phyloP scores from a whole-genome alignment of 1,284 basidiomycete species.

The Ustilago sp. region DNA sequence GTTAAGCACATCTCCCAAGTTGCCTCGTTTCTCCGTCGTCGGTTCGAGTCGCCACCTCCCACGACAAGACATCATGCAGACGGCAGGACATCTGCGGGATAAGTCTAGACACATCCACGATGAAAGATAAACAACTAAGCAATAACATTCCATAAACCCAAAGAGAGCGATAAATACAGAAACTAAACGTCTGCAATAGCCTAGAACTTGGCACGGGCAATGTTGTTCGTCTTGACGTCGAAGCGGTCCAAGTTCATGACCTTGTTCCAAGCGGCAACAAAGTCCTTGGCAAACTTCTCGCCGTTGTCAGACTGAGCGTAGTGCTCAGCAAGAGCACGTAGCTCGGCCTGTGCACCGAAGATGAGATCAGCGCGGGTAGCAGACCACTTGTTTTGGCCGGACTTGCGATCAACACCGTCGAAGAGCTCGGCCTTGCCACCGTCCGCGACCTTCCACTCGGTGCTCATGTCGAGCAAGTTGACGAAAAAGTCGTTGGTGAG shows the following conservation, averaged over 20 bases:
- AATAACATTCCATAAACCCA: slow-evolving; percentile 9
- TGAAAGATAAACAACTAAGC: not conserved
- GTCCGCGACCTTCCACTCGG: slow-evolving; percentile 46
- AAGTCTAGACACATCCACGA: not conserved
- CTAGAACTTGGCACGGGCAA: slow-evolving; percentile 41
- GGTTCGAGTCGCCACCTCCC: too few relatives aligned
- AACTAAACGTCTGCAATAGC: not conserved
- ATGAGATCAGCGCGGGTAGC: slow-evolving; percentile 42
- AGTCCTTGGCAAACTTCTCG: slow-evolving; percentile 47
- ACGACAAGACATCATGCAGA: too few relatives aligned
- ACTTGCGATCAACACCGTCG: slow-evolving; percentile 45
- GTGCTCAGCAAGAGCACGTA: slow-evolving; percentile 36
- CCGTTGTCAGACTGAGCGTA: slow-evolving; percentile 47
- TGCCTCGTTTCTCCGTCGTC: not conserved
- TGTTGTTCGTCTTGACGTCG: slow-evolving; percentile 49
- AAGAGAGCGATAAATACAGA: not conserved
- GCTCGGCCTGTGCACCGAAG: slow-evolving; percentile 45
- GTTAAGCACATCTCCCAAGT: slow-evolving; percentile 8
- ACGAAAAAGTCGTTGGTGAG: slow-evolving; percentile 48
- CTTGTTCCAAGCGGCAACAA: slow-evolving; percentile 47
- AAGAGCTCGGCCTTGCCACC: slow-evolving; percentile 35
- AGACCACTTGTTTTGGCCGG: slow-evolving; percentile 48
- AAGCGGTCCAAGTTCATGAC: slow-evolving; percentile 48
- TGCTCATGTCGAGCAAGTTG: slow-evolving; percentile 50
- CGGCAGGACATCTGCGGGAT: too few relatives aligned